Evolutionary conservation across 148 eudicot genomes (phyloP), one percentile per base, ranked within the genome.

Genomic region (Amaranthus cruentus): DNA sequence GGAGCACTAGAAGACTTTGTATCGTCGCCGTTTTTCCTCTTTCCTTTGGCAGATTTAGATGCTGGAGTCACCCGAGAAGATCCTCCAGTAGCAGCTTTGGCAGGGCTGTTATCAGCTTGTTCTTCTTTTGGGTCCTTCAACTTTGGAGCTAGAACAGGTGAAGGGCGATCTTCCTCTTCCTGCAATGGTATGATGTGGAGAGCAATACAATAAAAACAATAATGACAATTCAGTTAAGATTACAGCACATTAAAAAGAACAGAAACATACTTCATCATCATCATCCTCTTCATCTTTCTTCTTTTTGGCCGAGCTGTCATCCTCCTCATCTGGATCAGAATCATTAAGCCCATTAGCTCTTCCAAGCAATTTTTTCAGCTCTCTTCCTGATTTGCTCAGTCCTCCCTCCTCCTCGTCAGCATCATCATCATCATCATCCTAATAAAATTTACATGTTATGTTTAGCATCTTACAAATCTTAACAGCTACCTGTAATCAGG

Each of bases 371-470:
- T 94, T 94, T 84, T 94, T 89, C 87, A 94, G 81, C 85, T 94
- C 98, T 78, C 86, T 94, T 64, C 98, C 98, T 62, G 98, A 94
- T 86, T 88, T 90, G 82, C 98, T 94, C 77, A 94, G 85, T 51
- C 92, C 95, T 62, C 97, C 98, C 77, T 86, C 98, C 78, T 88
- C 88, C 75, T 87, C 94, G 55, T 91, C 81, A 69, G 52, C 81
- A 61, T 86, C 93, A 13, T 89, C 96, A 67, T 88, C 97, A 15
- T 91, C 97, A 68, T 89, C 97, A 80, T 92, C 96, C 87, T 92
- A 71, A 47, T 68, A 59, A 71, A 66, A 61, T 42, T 4, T 13
- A 46, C 47, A 18, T 38, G 18, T 14, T 28, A 28, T 28, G 38
- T 28, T 28, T 2, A 62, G 58, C 59, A 47, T 55, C 48, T 6